Percentiles rank a stretch among this genome's conserved stretches.
phyloP scores from a whole-genome alignment of 495 filamentous ascomycete species.

The Penicillium angulare region DNA sequence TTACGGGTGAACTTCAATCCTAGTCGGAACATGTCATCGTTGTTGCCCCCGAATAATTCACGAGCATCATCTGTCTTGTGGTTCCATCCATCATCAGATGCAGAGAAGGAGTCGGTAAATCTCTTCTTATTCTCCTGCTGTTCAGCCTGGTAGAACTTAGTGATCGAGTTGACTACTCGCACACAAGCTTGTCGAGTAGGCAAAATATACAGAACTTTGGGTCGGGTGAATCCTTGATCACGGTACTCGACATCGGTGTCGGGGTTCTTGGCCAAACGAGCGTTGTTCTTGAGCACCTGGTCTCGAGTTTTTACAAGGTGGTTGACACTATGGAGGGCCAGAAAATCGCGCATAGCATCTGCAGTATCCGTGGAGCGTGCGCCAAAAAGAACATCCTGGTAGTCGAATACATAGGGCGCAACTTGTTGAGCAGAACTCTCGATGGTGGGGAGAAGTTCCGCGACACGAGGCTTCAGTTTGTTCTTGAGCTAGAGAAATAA shows the following conservation, averaged over 20 bases:
- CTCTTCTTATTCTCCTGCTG: constrained; percentile 95
- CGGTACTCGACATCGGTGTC: constrained; percentile 71
- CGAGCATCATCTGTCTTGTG: constrained; percentile 84
- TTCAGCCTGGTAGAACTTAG: constrained; percentile 70
- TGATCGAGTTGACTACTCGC: constrained; percentile 70
- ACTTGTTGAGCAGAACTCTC: constrained; percentile 33
- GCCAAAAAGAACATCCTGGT: constrained; percentile 78
- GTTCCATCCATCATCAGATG: constrained; percentile 59
- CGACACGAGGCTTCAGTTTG: constrained; percentile 38
- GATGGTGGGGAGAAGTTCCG: constrained; percentile 33
- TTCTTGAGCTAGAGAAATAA: constrained; percentile 46
- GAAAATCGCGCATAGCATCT: constrained; percentile 62
- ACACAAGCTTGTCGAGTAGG: constrained; percentile 85
- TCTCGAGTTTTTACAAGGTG: constrained; percentile 94
- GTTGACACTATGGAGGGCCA: constrained; percentile 83
- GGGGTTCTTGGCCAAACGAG: constrained; percentile 61
- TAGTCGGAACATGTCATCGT: constrained; percentile 93
- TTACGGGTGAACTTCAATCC: constrained; percentile 95
- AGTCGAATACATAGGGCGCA: constrained; percentile 58
- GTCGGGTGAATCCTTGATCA: constrained; percentile 94
- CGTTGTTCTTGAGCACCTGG: constrained; percentile 86
- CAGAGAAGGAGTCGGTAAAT: constrained; percentile 75
- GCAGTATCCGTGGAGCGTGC: constrained; percentile 65
- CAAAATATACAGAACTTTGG: constrained; percentile 85
- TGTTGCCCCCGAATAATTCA: constrained; percentile 89